Percentiles rank a stretch among this genome's conserved stretches.
Evolutionary conservation across 2,329 filamentous ascomycete species (phyloP).

Genomic region (Didymella arachidicola): DNA sequence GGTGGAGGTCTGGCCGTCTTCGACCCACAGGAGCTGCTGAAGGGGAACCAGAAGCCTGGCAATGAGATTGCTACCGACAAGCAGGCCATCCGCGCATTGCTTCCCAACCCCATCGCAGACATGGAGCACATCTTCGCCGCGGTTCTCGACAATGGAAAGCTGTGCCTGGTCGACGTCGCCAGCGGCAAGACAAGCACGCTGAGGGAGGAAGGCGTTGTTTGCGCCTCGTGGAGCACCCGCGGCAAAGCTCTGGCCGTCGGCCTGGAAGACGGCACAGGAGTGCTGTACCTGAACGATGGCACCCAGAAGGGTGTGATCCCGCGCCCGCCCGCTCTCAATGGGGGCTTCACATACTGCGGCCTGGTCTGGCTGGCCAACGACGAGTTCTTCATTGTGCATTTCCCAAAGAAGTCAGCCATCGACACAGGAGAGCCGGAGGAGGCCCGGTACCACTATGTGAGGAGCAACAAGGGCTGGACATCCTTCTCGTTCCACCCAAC

Average conservation of each 20-base stretch:
- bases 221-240: slow-evolving; percentile 87
- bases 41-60: slow-evolving; percentile 67
- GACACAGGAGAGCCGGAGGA: slow-evolving; percentile 57
- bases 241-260: slow-evolving; percentile 94
- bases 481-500: slow-evolving; percentile 77
- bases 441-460: slow-evolving; percentile 78
- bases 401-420: slow-evolving; percentile 52
- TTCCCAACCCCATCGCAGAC: slow-evolving; percentile 80
- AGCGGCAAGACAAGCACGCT: slow-evolving; percentile 63
- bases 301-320: slow-evolving; percentile 80
- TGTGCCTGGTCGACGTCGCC: slow-evolving; percentile 80
- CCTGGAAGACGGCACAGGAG: slow-evolving; percentile 77
- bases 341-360: slow-evolving; percentile 74
- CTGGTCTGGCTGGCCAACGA: slow-evolving; percentile 90
- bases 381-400: slow-evolving; percentile 79
- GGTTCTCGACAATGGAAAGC: slow-evolving; percentile 79
- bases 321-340: slow-evolving; percentile 71
- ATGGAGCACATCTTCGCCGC: slow-evolving; percentile 79
- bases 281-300: slow-evolving; percentile 85
- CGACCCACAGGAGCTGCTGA: slow-evolving; percentile 72
- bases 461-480: slow-evolving; percentile 65
- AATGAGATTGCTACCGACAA: slow-evolving; percentile 82
- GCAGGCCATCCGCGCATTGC: slow-evolving; percentile 74
- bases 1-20: slow-evolving; percentile 83
- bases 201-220: slow-evolving; percentile 79